Conservation (phyloP, 2,329 filamentous ascomycete species). For the Aspergillus chevalieri region DNA sequence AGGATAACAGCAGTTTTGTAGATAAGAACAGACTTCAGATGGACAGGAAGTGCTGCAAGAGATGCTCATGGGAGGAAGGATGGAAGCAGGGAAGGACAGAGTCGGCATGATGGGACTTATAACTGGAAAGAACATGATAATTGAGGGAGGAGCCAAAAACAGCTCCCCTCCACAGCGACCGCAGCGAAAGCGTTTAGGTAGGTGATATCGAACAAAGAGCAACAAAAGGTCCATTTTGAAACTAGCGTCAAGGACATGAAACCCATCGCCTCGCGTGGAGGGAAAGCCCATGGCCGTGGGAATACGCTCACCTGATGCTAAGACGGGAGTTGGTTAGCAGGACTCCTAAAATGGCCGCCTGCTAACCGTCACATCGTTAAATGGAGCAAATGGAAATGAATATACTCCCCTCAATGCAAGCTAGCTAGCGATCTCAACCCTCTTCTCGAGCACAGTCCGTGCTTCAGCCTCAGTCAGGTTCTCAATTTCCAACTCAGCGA, state of each 20-base stretch:
- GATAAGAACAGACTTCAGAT: no score
- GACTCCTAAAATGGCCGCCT: neutral
- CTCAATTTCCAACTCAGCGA: conserved; percentile 40
- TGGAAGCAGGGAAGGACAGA: no score
- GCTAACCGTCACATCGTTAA: neutral
- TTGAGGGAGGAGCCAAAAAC: no score
- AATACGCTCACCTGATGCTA: neutral
- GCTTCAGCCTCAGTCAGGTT: conserved; percentile 41
- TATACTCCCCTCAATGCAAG: neutral
- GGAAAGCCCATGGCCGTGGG: neutral
- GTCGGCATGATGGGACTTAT: no score
- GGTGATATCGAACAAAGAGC: no score
- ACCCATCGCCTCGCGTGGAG: neutral
- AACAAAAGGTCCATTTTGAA: no score
- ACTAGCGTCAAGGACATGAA: neutral
- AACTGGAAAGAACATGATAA: no score
- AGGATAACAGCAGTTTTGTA: no score
- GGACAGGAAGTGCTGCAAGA: no score
- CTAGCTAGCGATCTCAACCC: conserved; percentile 39
- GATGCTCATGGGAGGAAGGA: no score
- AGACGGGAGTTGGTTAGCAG: neutral
- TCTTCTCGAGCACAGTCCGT: conserved; percentile 39
- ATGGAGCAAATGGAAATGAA: conserved; percentile 1
- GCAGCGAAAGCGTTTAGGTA: no score
- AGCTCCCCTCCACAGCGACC: no score